Evolutionary conservation across 441 rosid genomes (phyloP).

Genomic region (Aquilaria agallochum): DNA sequence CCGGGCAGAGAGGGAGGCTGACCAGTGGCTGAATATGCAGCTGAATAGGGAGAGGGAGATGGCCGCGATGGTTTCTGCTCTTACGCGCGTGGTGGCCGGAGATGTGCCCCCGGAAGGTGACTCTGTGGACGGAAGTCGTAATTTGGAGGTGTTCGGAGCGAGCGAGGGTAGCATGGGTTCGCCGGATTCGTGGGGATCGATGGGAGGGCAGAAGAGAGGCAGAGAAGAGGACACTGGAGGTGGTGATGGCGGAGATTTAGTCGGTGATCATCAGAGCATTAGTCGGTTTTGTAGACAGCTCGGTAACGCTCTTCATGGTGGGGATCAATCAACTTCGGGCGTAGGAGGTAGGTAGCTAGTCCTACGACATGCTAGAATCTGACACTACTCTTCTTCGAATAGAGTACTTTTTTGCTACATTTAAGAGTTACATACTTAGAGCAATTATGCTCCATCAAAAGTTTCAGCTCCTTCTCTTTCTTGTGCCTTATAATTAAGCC

Average conservation of each 20-base stretch:
- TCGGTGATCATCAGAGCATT: not conserved
- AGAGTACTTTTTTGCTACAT: no score
- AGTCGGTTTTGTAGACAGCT: constrained; percentile 10
- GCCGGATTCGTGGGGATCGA: not conserved
- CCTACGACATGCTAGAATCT: no score
- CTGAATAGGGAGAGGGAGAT: constrained; percentile 37
- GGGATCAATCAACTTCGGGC: not conserved
- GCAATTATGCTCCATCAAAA: no score
- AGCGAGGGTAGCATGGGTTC: not conserved
- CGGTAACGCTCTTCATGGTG: constrained; percentile 13
- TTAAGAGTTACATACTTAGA: no score
- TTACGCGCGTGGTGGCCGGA: constrained; percentile 55
- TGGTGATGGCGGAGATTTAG: constrained; percentile 2
- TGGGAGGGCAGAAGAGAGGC: constrained; percentile 23
- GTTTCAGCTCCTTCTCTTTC: no score
- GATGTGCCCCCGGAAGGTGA: constrained; percentile 14
- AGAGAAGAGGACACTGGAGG: constrained; percentile 21
- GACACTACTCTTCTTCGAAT: no score
- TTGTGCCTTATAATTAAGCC: no score
- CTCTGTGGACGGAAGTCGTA: not conserved
- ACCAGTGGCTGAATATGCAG: constrained; percentile 20
- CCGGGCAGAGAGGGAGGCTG: not conserved
- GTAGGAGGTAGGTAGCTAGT: constrained; percentile 2
- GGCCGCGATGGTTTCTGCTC: constrained; percentile 52
- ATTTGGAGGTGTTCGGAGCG: constrained; percentile 4